Base-by-base conservation (phyloP, 2,329 filamentous ascomycete genomes). In the Coniochaeta hoffmannii region DNA sequence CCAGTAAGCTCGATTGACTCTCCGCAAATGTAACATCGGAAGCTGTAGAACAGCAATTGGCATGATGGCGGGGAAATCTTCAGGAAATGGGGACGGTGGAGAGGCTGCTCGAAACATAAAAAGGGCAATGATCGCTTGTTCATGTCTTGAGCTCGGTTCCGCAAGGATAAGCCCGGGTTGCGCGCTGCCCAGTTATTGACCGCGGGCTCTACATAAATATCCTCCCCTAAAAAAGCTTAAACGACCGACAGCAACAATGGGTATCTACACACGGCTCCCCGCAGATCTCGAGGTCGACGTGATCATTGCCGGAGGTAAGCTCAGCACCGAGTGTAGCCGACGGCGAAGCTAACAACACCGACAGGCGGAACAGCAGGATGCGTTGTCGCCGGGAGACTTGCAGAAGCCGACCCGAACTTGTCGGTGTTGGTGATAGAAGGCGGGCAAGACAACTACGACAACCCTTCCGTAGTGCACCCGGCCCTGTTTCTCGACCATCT, bases 391-490 rank as follows among this genome's bases (percentile, higher is more conserved):
- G 73, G 69, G 2, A 70, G 79, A 52, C 71, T 82, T 7, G 74
- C 77, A 9, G 74, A 76, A 55, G 76, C 77, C 0, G 73, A 79
- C 55, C 76, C 75, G 1, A 66, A 69, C 31, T 66, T 81, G 1
- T 74, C 73, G 15, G 74, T 82, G 41, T 66, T 82, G 12, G 68
- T 83, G 7, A 74, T 83, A 52, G 81, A 84, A 62, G 69, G 72
- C 28, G 81, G 81, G 1, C 70, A 69, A 19, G 78, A 82, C 63
- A 82, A 78, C 61, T 73, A 76, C 56, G 68, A 78, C 60, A 69
- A 76, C 54, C 75, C 75, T 0, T 71, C 70, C 8, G 68, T 83
- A 15, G 68, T 75, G 8, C 71, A 78, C 52, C 80, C 80, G 1
- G 77, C 73, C 0, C 66, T 80, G 14, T 83, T 71, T 59, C 66